These are phyloP conservation scores for Bipolaris victoriae DNA, from an alignment of 2,329 filamentous ascomycete species.

Conservation along the genomic window DNA sequence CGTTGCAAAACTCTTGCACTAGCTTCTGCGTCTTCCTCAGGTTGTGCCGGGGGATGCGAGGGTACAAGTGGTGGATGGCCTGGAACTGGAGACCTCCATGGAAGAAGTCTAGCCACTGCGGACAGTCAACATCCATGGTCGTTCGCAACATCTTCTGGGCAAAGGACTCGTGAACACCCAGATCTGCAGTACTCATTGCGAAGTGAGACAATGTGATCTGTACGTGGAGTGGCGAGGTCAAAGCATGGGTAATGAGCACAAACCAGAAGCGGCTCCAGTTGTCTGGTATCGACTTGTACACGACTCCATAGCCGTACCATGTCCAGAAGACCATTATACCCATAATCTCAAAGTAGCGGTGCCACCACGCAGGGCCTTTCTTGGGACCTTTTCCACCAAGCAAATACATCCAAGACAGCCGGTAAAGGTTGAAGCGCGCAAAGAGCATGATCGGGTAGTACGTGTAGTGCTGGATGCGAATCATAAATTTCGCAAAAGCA, in stretches of 20 bases:
- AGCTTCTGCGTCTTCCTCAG: constrained; percentile 65
- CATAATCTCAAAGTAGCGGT: constrained; percentile 68
- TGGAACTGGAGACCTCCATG: constrained; percentile 77
- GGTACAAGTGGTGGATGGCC: constrained; percentile 73
- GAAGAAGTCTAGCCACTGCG: constrained; percentile 73
- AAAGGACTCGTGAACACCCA: constrained; percentile 70
- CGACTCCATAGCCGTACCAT: constrained; percentile 69
- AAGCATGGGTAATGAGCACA: constrained; percentile 67
- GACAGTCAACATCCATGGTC: constrained; percentile 77
- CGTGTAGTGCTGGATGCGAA: constrained; percentile 68
- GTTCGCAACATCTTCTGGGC: constrained; percentile 72
- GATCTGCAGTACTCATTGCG: constrained; percentile 71
- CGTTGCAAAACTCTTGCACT: constrained; percentile 68
- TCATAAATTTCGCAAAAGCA: constrained; percentile 62
- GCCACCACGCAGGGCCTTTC: constrained; percentile 70
- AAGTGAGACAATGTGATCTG: constrained; percentile 77
- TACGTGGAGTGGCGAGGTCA: constrained; percentile 72
- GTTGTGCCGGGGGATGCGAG: constrained; percentile 72
- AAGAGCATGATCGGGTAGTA: constrained; percentile 73
- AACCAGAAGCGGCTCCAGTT: constrained; percentile 65
- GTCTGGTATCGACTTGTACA: constrained; percentile 66
- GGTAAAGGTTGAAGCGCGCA: constrained; percentile 75
- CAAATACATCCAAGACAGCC: constrained; percentile 70
- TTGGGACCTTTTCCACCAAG: constrained; percentile 60
- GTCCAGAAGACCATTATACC: constrained; percentile 71